phyloP scores from a whole-genome alignment of 2,329 filamentous ascomycete species.

The Myriangium duriaei region DNA sequence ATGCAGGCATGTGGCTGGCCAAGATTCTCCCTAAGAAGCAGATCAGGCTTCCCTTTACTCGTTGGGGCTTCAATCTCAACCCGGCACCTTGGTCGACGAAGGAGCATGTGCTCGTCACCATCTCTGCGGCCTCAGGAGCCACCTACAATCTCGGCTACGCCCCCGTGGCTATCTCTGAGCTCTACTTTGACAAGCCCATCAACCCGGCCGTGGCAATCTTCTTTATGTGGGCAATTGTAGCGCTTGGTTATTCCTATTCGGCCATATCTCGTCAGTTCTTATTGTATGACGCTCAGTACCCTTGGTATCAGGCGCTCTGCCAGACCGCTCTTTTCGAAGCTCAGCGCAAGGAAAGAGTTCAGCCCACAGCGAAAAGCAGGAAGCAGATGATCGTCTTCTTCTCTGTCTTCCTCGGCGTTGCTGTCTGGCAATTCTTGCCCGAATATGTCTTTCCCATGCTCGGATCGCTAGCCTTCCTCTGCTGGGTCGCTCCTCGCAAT shows the following conservation, averaged over 20 bases:
- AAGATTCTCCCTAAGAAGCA: constrained; percentile 37
- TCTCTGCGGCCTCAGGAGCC: constrained; percentile 20
- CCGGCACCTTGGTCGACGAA: constrained; percentile 46
- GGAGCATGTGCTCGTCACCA: constrained; percentile 45
- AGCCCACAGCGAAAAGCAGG: constrained; percentile 37
- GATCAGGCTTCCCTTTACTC: constrained; percentile 35
- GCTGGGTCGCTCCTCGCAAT: constrained; percentile 50
- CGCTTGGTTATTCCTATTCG: constrained; percentile 47
- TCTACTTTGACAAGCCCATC: constrained; percentile 44
- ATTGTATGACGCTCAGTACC: constrained; percentile 45
- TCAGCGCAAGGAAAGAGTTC: constrained; percentile 37
- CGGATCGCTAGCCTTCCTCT: constrained; percentile 48
- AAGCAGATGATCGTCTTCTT: constrained; percentile 49
- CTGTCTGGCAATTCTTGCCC: constrained; percentile 50
- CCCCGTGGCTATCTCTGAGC: constrained; percentile 42
- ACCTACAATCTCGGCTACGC: constrained; percentile 25
- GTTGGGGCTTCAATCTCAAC: constrained; percentile 42
- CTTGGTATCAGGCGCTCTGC: constrained; percentile 37
- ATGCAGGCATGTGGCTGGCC: constrained; percentile 42
- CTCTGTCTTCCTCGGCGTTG: constrained; percentile 38
- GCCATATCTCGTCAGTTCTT: constrained; percentile 45
- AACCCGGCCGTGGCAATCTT: constrained; percentile 43
- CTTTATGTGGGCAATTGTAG: constrained; percentile 49
- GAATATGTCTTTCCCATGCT: constrained; percentile 49
- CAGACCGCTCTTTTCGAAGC: constrained; percentile 48